Evolutionary conservation across 176 grass and related monocot genomes (phyloP).

Genomic region (Juncus effusus): DNA sequence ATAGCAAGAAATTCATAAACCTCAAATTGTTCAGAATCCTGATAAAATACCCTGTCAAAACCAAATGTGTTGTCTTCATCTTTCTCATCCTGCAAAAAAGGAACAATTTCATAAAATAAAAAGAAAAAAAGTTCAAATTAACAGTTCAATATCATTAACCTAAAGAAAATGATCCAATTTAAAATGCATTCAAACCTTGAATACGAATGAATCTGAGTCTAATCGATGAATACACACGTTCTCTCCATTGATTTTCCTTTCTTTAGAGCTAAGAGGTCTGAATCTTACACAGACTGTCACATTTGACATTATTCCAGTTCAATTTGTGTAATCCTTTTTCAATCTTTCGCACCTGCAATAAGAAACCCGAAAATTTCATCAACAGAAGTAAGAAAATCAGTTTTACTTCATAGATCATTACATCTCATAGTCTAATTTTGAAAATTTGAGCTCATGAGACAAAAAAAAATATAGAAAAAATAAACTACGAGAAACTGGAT

Average conservation of each 20-base stretch:
- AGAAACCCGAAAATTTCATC: too few relatives aligned
- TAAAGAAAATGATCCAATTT: slow-evolving; percentile 3
- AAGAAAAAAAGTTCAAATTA: slow-evolving; percentile 7
- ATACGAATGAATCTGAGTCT: slow-evolving; percentile 57
- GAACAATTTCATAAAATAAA: background rate
- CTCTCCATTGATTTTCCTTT: slow-evolving; percentile 53
- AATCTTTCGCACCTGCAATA: too few relatives aligned
- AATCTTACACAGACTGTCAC: slow-evolving; percentile 79
- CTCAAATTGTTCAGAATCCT: slow-evolving; percentile 54
- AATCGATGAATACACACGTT: slow-evolving; percentile 47
- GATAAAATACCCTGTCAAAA: slow-evolving; percentile 80
- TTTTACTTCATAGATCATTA: too few relatives aligned
- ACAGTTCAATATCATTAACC: slow-evolving; percentile 13
- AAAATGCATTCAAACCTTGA: slow-evolving; percentile 46
- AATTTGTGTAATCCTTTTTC: background rate
- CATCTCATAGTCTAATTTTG: too few relatives aligned
- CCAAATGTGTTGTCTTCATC: slow-evolving; percentile 55
- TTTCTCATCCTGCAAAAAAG: slow-evolving; percentile 56
- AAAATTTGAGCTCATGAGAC: too few relatives aligned
- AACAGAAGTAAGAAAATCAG: too few relatives aligned
- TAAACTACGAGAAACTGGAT: too few relatives aligned
- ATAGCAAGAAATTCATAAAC: slow-evolving; percentile 62
- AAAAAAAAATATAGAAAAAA: too few relatives aligned
- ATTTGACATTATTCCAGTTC: slow-evolving; percentile 52
- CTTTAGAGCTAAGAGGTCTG: slow-evolving; percentile 61